These are phyloP conservation scores for Diaporthe ilicicola DNA, from an alignment of 2,329 filamentous ascomycete species.

Conservation along the genomic window DNA sequence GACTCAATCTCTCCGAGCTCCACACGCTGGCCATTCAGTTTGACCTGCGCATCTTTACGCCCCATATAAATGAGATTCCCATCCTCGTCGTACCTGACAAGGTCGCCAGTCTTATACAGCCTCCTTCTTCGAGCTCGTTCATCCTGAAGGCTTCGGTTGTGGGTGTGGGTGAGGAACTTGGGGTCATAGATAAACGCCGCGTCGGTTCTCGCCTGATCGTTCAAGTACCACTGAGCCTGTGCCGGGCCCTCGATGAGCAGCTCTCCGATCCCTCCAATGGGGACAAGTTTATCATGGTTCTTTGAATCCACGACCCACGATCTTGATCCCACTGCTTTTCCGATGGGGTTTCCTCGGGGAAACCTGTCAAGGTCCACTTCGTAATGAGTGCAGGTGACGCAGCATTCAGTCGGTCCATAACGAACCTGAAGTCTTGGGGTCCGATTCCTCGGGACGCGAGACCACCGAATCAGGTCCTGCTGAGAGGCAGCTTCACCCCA, in stretches of 20 bases:
- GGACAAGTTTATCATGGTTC: constrained; percentile 40
- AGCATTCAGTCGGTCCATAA: background rate
- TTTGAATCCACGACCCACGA: constrained; percentile 40
- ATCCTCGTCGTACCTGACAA: constrained; percentile 52
- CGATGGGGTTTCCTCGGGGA: background rate
- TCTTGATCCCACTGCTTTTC: background rate
- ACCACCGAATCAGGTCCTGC: background rate
- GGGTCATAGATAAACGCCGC: constrained; percentile 40
- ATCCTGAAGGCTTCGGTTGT: too few relatives aligned
- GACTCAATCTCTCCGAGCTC: constrained; percentile 61
- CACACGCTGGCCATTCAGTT: constrained; percentile 65
- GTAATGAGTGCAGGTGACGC: background rate
- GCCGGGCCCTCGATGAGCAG: constrained; percentile 53
- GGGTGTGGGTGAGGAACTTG: constrained; percentile 42
- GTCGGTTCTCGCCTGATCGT: constrained; percentile 46
- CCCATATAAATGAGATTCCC: constrained; percentile 52
- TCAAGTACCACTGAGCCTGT: constrained; percentile 59
- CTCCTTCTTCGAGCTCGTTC: constrained; percentile 47
- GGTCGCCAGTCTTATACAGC: constrained; percentile 59
- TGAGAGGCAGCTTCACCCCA: background rate
- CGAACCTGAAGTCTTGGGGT: background rate
- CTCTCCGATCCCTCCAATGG: constrained; percentile 45
- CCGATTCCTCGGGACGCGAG: background rate
- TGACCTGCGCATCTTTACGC: constrained; percentile 67
- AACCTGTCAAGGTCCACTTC: background rate